Percentiles rank a stretch among this genome's conserved stretches.
Conservation (phyloP, 2,329 filamentous ascomycete genomes). For the Stagonosporopsis rhizophila region DNA sequence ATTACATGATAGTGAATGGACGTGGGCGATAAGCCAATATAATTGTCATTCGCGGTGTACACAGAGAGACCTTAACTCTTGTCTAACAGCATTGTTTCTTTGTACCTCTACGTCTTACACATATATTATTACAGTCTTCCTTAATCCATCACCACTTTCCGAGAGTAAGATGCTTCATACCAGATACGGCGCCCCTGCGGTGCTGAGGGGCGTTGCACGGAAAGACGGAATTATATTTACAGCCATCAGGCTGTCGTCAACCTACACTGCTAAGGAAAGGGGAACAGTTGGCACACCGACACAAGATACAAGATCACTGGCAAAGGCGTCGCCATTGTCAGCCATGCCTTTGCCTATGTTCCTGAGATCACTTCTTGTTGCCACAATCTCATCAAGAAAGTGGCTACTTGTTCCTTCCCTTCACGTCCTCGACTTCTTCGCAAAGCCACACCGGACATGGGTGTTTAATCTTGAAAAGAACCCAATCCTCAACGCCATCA, state of each 20-base stretch:
- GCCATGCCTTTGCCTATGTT: conserved; percentile 40
- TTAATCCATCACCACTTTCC: not conserved
- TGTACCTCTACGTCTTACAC: not conserved
- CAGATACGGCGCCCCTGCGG: conserved; percentile 16
- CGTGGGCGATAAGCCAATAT: conserved; percentile 30
- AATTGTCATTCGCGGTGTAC: conserved; percentile 1
- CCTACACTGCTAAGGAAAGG: conserved; percentile 10
- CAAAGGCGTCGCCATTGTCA: conserved; percentile 24
- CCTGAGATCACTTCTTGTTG: conserved; percentile 46
- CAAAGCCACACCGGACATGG: conserved; percentile 45
- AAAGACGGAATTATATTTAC: conserved; percentile 13
- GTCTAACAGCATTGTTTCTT: not conserved
- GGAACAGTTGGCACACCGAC: conserved; percentile 8
- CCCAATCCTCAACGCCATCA: conserved; percentile 70
- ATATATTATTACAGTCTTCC: not conserved
- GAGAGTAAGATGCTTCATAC: conserved; percentile 8
- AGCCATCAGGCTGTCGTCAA: conserved; percentile 14
- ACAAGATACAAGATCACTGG: conserved; percentile 8
- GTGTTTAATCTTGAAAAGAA: conserved; percentile 73
- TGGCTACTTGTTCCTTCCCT: conserved; percentile 50
- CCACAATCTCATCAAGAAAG: conserved; percentile 57
- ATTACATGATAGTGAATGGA: conserved; percentile 17
- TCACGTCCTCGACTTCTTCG: conserved; percentile 50
- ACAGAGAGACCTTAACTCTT: not conserved
- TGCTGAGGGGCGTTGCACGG: conserved; percentile 15